Conservation (phyloP, 2,329 filamentous ascomycete genomes). For the Trichophyton equinum region DNA sequence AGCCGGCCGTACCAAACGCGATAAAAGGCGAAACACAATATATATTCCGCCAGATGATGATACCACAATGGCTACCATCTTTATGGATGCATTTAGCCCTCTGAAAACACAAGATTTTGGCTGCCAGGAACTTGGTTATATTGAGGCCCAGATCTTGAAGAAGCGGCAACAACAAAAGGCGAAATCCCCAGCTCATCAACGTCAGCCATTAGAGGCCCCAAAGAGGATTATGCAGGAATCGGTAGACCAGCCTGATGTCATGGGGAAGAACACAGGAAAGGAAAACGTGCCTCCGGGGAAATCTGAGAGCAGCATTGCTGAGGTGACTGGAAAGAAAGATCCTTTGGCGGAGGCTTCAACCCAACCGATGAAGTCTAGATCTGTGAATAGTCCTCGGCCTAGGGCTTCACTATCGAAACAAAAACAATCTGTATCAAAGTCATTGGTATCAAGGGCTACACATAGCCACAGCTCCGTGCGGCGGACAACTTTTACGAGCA, state of each 20-base stretch:
- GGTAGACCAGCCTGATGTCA: constrained; percentile 33
- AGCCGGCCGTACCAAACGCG: constrained; percentile 19
- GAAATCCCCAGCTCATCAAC: constrained; percentile 16
- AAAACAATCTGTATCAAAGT: background rate
- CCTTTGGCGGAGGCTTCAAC: background rate
- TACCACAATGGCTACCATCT: constrained; percentile 30
- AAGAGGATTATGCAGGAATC: constrained; percentile 30
- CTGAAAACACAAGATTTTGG: constrained; percentile 21
- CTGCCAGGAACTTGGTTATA: constrained; percentile 19
- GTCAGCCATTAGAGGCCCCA: constrained; percentile 38
- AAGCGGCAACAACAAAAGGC: constrained; percentile 19
- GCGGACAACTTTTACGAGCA: background rate
- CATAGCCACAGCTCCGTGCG: background rate
- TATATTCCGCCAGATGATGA: constrained; percentile 34
- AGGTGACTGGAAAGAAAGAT: background rate
- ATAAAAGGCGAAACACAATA: constrained; percentile 27
- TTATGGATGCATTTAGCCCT: constrained; percentile 34
- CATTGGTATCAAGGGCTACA: background rate
- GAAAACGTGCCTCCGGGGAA: constrained; percentile 48
- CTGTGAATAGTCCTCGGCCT: background rate
- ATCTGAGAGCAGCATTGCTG: background rate
- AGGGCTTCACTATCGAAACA: background rate
- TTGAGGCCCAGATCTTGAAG: constrained; percentile 25
- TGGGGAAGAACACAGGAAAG: constrained; percentile 46
- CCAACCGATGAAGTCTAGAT: background rate